Percentiles rank a stretch among this genome's conserved stretches.
phyloP scores from a whole-genome alignment of 495 filamentous ascomycete genomes.

The Penicillium angulare region DNA sequence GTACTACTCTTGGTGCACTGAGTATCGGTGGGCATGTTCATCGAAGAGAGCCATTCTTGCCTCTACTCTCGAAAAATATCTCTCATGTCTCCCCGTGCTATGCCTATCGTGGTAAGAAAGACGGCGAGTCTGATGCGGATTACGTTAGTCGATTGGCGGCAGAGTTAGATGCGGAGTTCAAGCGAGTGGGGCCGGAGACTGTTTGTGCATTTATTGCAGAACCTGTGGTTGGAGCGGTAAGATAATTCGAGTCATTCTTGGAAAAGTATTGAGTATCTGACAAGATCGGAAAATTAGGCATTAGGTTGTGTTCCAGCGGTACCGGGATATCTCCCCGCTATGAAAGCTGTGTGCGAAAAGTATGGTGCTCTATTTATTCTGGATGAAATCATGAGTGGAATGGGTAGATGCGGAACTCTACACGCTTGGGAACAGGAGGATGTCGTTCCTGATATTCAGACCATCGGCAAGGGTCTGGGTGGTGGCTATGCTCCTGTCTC shows the following conservation, averaged over 20 bases:
- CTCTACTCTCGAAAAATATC: conserved; percentile 59
- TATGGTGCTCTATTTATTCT: conserved; percentile 68
- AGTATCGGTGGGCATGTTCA: conserved; percentile 60
- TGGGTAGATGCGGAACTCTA: conserved; percentile 66
- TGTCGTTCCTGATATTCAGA: conserved; percentile 64
- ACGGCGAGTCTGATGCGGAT: conserved; percentile 43
- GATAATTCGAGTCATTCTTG: conserved; percentile 4
- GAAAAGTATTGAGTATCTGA: neutral
- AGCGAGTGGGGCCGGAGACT: conserved; percentile 63
- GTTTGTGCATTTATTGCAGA: conserved; percentile 80
- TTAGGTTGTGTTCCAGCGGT: conserved; percentile 48
- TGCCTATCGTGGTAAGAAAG: conserved; percentile 55
- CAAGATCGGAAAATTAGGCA: neutral
- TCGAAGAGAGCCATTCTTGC: conserved; percentile 64
- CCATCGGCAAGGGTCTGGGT: conserved; percentile 67
- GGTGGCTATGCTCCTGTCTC: conserved; percentile 65
- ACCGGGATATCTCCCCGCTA: conserved; percentile 61
- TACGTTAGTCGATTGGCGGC: conserved; percentile 59
- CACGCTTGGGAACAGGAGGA: conserved; percentile 68
- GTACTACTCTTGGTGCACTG: conserved; percentile 67
- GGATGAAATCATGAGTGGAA: conserved; percentile 81
- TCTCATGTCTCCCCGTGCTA: conserved; percentile 70
- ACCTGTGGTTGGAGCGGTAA: conserved; percentile 60
- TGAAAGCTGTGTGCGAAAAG: conserved; percentile 60
- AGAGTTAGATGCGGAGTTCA: conserved; percentile 76